Percentiles rank a stretch among this genome's conserved stretches.
These are phyloP conservation scores for Trichoderma atrobrunneum DNA, from an alignment of 2,329 filamentous ascomycete species.

Conservation along the genomic window DNA sequence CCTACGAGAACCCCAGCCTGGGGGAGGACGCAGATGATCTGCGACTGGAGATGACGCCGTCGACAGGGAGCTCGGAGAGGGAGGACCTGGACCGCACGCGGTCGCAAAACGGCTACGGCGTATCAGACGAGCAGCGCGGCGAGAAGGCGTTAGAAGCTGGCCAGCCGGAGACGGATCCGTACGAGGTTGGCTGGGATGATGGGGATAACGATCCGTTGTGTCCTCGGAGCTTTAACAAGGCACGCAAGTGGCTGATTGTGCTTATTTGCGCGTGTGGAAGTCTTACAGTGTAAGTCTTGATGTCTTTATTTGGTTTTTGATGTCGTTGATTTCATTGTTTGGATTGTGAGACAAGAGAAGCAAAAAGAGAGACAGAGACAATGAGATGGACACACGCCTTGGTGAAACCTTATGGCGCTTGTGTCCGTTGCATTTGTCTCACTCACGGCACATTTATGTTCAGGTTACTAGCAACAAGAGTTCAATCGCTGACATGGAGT, in stretches of 20 bases:
- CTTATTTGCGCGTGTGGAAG: constrained; percentile 70
- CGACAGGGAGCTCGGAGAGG: not conserved
- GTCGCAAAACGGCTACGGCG: constrained; percentile 47
- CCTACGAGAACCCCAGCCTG: not conserved
- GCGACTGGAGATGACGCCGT: not conserved
- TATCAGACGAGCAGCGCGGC: constrained; percentile 31
- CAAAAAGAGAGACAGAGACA: not conserved
- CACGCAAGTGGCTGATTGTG: constrained; percentile 78
- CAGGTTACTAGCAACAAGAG: not conserved
- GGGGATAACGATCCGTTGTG: constrained; percentile 68
- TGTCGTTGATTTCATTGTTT: not conserved
- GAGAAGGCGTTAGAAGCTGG: constrained; percentile 5
- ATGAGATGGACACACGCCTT: not conserved
- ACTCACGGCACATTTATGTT: not conserved
- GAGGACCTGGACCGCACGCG: constrained; percentile 22
- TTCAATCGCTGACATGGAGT: not conserved
- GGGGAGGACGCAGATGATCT: not conserved
- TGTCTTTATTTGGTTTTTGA: not conserved
- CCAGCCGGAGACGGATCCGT: constrained; percentile 44
- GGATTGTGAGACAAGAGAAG: not conserved
- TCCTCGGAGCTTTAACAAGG: constrained; percentile 64
- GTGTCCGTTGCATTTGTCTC: not conserved
- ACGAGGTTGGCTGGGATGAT: constrained; percentile 54
- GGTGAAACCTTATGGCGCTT: constrained; percentile 3
- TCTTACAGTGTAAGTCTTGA: constrained; percentile 71